Evolutionary conservation across 768 basidiomycete species (phyloP), one percentile per base, ranked within the genome.

Genomic region (Clitopilus hobsonii): DNA sequence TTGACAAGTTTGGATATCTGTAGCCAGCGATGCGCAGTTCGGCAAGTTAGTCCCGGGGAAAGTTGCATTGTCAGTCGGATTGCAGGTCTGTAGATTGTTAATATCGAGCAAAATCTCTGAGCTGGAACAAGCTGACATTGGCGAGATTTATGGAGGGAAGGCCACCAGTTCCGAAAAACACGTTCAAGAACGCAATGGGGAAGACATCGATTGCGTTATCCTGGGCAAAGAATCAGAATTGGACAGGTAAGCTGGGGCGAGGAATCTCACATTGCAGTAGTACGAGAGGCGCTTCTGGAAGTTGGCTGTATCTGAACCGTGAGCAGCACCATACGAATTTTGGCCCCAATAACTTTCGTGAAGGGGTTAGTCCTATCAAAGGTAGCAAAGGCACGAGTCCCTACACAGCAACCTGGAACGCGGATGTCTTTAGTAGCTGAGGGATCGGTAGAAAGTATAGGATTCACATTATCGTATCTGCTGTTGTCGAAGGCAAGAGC

Each of bases 261-360:
- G n/a, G n/a, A n/a, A n/a, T n/a, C 71, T 55, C 51, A 81, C 84
- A 61, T 81, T 76, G 66, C 86, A 88, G 65, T 88, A 88, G 63
- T 75, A 85, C 4, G 80, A 78, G 52, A 89, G 70, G 0, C 76
- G 69, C 63, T 86, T 77, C 71, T 88, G 85, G 56, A 70, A 86
- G 61, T 84, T 75, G 26, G 81, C 75, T 0, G 73, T 66, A 56
- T 86, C 76, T 20, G 63, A 63, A 14, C 64, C 52, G 57, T 79
- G 73, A 5, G 69, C 72, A 8, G 85, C 86, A 36, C 87, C 86
- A 56, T 86, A 86, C 1, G 87, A 87, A 60, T 88, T 84, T 66
- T 89, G 86, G 55, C 87, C 88, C 84, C 84, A 88, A 64, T 87
- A 88, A 27, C 85, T 86, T n/a, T n/a, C n/a, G 63, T 3, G 16